Conservation (phyloP, 139 green algal genomes). For the Closterium sp. region DNA sequence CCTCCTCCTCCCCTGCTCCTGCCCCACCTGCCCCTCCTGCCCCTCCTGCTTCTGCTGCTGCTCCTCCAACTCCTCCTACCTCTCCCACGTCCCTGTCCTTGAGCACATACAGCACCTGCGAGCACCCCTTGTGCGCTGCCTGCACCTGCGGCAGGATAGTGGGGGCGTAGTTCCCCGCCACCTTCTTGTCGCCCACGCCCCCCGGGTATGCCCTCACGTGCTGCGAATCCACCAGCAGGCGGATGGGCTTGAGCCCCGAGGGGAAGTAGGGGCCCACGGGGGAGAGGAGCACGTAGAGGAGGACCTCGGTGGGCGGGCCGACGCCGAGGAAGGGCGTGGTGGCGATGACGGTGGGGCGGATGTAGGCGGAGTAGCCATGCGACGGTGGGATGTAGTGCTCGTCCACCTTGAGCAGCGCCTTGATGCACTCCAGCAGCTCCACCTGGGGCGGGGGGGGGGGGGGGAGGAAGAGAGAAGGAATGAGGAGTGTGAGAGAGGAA, state of each 20-base stretch:
- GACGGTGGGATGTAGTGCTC: conserved; percentile 64
- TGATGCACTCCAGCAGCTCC: conserved; percentile 77
- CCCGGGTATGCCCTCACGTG: conserved; percentile 73
- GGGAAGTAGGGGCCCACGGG: conserved; percentile 83
- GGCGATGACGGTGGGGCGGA: conserved; percentile 72
- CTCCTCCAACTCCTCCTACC: background rate
- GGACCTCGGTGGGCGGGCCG: conserved; percentile 55
- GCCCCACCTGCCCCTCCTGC: background rate
- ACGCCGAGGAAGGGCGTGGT: conserved; percentile 63
- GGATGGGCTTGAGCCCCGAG: conserved; percentile 56
- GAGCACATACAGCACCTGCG: conserved; percentile 54
- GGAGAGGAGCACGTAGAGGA: conserved; percentile 66
- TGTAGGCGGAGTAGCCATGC: conserved; percentile 69
- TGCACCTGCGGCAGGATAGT: conserved; percentile 67
- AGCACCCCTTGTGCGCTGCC: conserved; percentile 39
- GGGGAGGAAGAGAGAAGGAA: background rate
- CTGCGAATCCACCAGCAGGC: conserved; percentile 70
- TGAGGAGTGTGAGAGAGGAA: background rate
- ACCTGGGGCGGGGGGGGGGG: conserved; percentile 4
- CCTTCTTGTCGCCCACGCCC: conserved; percentile 68
- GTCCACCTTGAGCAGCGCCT: conserved; percentile 72
- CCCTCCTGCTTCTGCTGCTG: no score
- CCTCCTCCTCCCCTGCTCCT: background rate
- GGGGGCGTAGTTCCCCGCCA: conserved; percentile 72
- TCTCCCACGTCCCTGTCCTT: conserved; percentile 14